Evolutionary conservation across 192 early-diverging fungal species (phyloP).

Genomic region (Cladochytrium replicatum): DNA sequence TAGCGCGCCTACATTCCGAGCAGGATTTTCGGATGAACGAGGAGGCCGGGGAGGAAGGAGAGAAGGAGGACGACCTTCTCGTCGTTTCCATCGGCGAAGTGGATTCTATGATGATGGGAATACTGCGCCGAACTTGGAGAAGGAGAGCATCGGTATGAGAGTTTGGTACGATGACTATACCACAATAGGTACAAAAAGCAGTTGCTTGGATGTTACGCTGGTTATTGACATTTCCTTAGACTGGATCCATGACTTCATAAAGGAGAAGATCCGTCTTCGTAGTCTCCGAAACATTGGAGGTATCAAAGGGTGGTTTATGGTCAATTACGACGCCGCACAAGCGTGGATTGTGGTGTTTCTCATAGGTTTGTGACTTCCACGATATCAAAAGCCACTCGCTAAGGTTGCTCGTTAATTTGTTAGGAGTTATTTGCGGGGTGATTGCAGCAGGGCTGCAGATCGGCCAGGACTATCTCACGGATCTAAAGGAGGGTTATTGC

Average conservation of each 20-base stretch:
- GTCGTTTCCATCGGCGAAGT: too few relatives aligned
- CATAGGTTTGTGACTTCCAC: constrained; percentile 5
- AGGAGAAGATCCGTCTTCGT: constrained; percentile 62
- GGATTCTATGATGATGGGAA: too few relatives aligned
- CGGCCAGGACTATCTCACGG: not conserved
- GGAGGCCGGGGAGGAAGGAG: too few relatives aligned
- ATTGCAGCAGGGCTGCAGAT: constrained; percentile 15
- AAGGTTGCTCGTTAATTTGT: not conserved
- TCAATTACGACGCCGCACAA: constrained; percentile 18
- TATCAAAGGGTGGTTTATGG: constrained; percentile 2
- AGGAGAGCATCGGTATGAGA: constrained; percentile 15
- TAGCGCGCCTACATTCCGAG: too few relatives aligned
- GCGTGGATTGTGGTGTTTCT: constrained; percentile 17
- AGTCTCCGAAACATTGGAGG: constrained; percentile 7
- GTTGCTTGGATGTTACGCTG: constrained; percentile 7
- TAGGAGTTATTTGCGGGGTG: constrained; percentile 8
- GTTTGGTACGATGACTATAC: constrained; percentile 24
- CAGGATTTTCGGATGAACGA: too few relatives aligned
- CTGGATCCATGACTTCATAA: constrained; percentile 81
- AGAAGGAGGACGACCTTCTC: too few relatives aligned
- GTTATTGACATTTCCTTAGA: constrained; percentile 33
- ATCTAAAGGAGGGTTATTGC: constrained; percentile 10
- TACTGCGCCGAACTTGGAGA: too few relatives aligned
- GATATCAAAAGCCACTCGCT: too few relatives aligned
- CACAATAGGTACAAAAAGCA: constrained; percentile 5